Conservation (phyloP, 2,329 filamentous ascomycete genomes). For the Coniochaeta ligniaria region DNA sequence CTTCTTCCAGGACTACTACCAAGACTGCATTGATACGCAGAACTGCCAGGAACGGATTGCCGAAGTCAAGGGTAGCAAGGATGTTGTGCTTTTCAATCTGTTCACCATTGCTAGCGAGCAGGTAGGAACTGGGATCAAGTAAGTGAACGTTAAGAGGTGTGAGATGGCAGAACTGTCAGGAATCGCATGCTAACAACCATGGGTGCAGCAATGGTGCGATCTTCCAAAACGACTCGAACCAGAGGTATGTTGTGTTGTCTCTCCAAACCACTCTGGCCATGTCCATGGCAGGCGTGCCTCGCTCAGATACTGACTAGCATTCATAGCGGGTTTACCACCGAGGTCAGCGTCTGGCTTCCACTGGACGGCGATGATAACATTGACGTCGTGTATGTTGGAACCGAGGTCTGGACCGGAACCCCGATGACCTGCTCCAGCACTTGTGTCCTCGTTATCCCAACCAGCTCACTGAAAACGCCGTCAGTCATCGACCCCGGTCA, state of each 20-base stretch:
- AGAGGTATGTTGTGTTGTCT: too few relatives aligned
- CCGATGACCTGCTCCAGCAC: too few relatives aligned
- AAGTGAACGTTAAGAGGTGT: not conserved
- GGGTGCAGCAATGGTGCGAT: too few relatives aligned
- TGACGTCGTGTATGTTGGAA: not conserved
- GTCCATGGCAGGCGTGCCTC: too few relatives aligned
- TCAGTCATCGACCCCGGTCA: too few relatives aligned
- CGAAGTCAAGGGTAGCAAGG: not conserved
- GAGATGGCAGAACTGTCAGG: too few relatives aligned
- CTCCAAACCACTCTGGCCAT: too few relatives aligned
- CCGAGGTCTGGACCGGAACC: not conserved
- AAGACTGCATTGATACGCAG: not conserved
- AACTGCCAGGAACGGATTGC: not conserved
- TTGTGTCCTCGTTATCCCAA: too few relatives aligned
- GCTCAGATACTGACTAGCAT: constrained; percentile 21
- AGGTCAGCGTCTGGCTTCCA: constrained; percentile 2
- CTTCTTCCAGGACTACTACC: constrained; percentile 49
- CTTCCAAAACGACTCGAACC: not conserved
- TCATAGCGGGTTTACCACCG: not conserved
- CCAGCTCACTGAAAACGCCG: too few relatives aligned
- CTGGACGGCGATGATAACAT: not conserved
- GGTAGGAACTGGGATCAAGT: not conserved
- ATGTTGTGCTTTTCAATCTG: not conserved
- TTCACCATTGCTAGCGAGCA: not conserved
- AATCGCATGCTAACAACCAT: too few relatives aligned